These are phyloP conservation scores for Trichoderma atroviride DNA, from an alignment of 2,329 filamentous ascomycete species.

Conservation along the genomic window DNA sequence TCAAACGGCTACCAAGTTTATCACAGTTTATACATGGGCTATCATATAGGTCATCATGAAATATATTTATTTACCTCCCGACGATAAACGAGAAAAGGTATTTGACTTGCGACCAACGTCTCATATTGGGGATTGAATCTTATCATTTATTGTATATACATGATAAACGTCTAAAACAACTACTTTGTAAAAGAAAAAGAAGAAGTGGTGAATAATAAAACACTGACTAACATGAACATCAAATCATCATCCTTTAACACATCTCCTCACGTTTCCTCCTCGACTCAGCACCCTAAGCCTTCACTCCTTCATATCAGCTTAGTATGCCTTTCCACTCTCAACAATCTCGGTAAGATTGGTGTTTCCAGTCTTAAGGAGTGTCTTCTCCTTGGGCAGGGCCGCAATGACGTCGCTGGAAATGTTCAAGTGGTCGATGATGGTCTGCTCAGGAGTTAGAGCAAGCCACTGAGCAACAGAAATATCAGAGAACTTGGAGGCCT, in stretches of 20 bases:
- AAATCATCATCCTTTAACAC: neutral
- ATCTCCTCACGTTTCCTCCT: neutral
- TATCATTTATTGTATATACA: neutral
- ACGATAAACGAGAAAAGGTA: too few relatives aligned
- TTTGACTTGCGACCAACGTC: too few relatives aligned
- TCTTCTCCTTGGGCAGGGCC: conserved; percentile 46
- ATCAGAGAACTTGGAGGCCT: conserved; percentile 55
- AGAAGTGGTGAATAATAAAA: neutral
- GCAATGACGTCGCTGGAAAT: conserved; percentile 43
- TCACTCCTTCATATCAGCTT: neutral
- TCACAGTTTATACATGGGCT: too few relatives aligned
- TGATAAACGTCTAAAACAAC: neutral
- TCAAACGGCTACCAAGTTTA: neutral
- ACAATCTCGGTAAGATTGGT: conserved; percentile 39
- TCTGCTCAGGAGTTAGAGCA: conserved; percentile 58
- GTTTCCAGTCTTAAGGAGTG: conserved; percentile 47
- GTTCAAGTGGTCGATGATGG: conserved; percentile 59
- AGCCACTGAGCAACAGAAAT: conserved; percentile 62
- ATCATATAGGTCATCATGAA: too few relatives aligned
- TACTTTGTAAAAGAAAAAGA: neutral
- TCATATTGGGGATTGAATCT: neutral
- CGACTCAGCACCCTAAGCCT: neutral
- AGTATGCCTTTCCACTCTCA: conserved; percentile 30
- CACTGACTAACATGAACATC: neutral
- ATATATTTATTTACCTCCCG: too few relatives aligned